phyloP scores from a whole-genome alignment of 495 filamentous ascomycete genomes.

The Lentithecium fluviatile region DNA sequence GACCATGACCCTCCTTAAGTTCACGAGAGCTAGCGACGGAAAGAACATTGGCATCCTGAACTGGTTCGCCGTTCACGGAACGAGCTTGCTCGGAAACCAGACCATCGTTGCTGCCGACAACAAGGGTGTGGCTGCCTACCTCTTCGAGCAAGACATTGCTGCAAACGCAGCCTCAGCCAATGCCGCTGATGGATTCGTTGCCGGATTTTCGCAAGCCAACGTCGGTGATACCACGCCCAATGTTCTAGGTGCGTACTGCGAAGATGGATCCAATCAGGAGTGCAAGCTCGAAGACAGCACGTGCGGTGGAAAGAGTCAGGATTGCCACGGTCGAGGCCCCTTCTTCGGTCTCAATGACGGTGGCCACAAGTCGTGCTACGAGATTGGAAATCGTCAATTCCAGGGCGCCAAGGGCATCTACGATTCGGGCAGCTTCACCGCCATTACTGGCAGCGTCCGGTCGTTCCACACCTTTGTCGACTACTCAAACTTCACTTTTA shows the following conservation, averaged over 20 bases:
- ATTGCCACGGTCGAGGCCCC: conserved; percentile 84
- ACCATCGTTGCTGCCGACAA: conserved; percentile 91
- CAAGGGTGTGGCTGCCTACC: conserved; percentile 86
- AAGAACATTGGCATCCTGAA: conserved; percentile 78
- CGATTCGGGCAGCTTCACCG: conserved; percentile 29
- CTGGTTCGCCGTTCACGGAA: conserved; percentile 95
- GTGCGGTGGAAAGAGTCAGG: conserved; percentile 70
- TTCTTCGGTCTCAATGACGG: conserved; percentile 59
- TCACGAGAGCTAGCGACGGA: conserved; percentile 67
- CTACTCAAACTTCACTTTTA: conserved; percentile 71
- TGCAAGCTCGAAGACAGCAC: conserved; percentile 51
- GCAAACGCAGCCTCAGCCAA: conserved; percentile 42
- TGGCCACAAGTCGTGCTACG: conserved; percentile 45
- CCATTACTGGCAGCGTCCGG: conserved; percentile 41
- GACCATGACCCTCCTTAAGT: conserved; percentile 77
- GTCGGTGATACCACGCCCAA: conserved; percentile 94
- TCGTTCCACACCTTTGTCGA: conserved; percentile 45
- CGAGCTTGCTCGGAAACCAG: conserved; percentile 89
- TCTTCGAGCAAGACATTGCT: conserved; percentile 75
- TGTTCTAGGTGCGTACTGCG: conserved; percentile 62
- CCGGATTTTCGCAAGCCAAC: conserved; percentile 92
- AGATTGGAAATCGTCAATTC: conserved; percentile 46
- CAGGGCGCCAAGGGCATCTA: conserved; percentile 39
- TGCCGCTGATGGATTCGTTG: conserved; percentile 68
- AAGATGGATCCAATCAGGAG: conserved; percentile 39